A percentile compares a stretch with the other conserved stretches of the same genome.
Conservation (phyloP, 1,284 basidiomycete genomes). For the Pterula multifida region DNA sequence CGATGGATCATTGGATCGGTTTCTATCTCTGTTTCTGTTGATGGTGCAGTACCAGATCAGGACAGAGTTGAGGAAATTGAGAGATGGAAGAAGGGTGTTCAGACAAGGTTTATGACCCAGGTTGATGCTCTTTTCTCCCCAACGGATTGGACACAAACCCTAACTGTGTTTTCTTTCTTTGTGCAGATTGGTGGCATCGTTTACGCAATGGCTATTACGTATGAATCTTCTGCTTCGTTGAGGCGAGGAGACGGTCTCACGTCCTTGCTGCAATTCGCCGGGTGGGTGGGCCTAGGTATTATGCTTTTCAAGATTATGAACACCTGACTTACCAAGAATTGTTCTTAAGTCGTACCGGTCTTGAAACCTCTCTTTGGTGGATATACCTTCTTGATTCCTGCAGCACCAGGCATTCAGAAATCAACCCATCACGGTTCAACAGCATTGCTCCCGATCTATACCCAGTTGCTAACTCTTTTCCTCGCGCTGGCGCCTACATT, state of each 20-base stretch:
- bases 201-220: neutral
- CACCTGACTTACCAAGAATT: neutral
- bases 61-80: neutral
- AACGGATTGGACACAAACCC: neutral
- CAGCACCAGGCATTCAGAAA: too few species aligned
- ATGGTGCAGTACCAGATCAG: neutral
- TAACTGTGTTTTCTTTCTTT: neutral
- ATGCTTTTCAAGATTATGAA: neutral
- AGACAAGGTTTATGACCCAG: neutral
- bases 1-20: neutral
- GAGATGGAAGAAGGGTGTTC: neutral
- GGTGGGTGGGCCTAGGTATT: neutral
- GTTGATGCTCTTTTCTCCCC: neutral
- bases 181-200: neutral
- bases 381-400: neutral
- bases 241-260: neutral
- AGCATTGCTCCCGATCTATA: slow-evolving; percentile 12
- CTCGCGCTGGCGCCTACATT: slow-evolving; percentile 71
- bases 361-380: neutral
- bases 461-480: slow-evolving; percentile 49
- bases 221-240: neutral
- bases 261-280: neutral
- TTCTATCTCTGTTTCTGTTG: neutral
- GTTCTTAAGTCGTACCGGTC: neutral
- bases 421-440: neutral